These are phyloP conservation scores for Cercophora newfieldiana DNA, from an alignment of 495 filamentous ascomycete species.

Conservation along the genomic window DNA sequence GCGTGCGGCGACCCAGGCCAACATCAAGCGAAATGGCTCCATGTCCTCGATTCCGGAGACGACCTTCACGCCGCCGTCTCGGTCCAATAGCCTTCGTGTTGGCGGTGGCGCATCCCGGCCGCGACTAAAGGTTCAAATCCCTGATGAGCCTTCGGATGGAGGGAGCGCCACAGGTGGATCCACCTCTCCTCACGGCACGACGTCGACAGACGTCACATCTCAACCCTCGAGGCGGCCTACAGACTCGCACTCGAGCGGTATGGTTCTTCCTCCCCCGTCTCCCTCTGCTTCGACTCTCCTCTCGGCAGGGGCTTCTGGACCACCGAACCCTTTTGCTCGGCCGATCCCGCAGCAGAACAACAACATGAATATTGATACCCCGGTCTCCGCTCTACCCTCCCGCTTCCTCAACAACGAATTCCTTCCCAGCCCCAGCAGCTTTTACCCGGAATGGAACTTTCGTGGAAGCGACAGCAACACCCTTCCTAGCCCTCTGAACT, in stretches of 20 bases:
- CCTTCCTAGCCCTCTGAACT: constrained; percentile 86
- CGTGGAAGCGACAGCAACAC: constrained; percentile 71
- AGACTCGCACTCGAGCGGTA: constrained; percentile 59
- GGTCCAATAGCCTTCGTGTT: constrained; percentile 67
- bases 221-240: constrained; percentile 41
- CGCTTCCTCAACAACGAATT: constrained; percentile 83
- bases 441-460: constrained; percentile 89
- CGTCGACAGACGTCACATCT: constrained; percentile 54
- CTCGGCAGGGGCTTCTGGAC: constrained; percentile 88
- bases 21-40: constrained; percentile 51
- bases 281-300: constrained; percentile 79
- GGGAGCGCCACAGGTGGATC: constrained; percentile 76
- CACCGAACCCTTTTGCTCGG: constrained; percentile 92
- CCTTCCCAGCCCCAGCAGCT: constrained; percentile 82
- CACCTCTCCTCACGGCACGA: constrained; percentile 67
- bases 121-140: constrained; percentile 89
- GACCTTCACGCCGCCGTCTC: constrained; percentile 64
- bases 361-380: constrained; percentile 84
- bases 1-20: constrained; percentile 43
- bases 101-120: constrained; percentile 65
- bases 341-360: constrained; percentile 65
- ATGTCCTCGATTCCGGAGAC: constrained; percentile 57
- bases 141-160: constrained; percentile 81
- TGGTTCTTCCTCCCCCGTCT: constrained; percentile 90
- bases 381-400: constrained; percentile 94